phyloP scores from a whole-genome alignment of 345 rosid species.

The Crucihimalaya himalaica region DNA sequence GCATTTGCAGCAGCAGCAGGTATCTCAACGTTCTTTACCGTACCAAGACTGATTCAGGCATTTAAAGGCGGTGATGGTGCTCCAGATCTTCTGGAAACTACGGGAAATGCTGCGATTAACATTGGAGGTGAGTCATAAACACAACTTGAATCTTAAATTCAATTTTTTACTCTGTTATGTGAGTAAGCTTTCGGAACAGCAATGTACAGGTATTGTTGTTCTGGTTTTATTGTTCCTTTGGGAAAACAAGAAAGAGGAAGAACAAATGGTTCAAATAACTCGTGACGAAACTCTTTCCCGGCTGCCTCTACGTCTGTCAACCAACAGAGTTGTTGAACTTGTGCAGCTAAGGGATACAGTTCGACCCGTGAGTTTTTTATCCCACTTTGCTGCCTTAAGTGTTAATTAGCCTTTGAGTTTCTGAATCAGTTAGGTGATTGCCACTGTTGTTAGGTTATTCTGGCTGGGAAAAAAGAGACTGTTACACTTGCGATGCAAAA shows the following conservation, averaged over 20 bases:
- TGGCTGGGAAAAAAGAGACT: conserved; percentile 81
- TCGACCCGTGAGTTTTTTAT: conserved; percentile 69
- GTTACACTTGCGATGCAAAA: conserved; percentile 65
- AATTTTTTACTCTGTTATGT: conserved; percentile 36
- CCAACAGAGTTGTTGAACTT: conserved; percentile 89
- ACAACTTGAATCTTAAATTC: background rate
- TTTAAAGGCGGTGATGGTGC: conserved; percentile 78
- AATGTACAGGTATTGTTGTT: conserved; percentile 76
- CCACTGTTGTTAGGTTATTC: conserved; percentile 62
- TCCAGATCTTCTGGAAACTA: conserved; percentile 74
- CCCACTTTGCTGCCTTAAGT: background rate
- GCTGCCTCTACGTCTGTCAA: conserved; percentile 88
- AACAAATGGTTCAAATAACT: conserved; percentile 86
- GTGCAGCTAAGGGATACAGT: conserved; percentile 91
- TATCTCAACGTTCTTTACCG: conserved; percentile 77
- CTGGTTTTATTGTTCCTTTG: conserved; percentile 72
- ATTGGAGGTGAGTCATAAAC: conserved; percentile 68
- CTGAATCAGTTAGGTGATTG: conserved; percentile 21
- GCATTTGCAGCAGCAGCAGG: conserved; percentile 93
- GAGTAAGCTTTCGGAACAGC: conserved; percentile 72
- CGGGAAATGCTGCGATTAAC: conserved; percentile 81
- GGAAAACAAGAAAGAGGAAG: conserved; percentile 98
- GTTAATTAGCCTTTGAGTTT: background rate
- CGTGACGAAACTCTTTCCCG: conserved; percentile 91
- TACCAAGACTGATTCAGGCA: conserved; percentile 77